Evolutionary conservation across 1,139 yeast genomes (phyloP), one percentile per base, ranked within the genome.

Genomic region (Scheffersomyces illinoinensis): DNA sequence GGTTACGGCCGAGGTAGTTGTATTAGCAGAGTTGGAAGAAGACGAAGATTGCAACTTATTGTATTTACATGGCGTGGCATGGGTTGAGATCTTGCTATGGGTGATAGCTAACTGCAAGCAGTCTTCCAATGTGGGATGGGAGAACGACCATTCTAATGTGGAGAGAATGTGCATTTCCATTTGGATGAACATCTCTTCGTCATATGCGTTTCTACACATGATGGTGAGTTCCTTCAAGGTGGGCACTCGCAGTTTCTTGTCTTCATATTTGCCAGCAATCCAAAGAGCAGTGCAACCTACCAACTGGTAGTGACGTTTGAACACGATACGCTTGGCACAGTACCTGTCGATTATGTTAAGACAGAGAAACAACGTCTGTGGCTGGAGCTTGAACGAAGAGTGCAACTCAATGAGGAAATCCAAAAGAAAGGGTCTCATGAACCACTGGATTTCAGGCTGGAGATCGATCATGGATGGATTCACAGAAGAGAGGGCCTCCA

Each of bases 201-300:
- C 97, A 71, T 92, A 93, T 17, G 93, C 92, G 67, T 87, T 86
- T 62, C 97, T 85, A 74, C 97, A 91, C 88, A 92, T 85, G 64
- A 86, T 77, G 21, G 89, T 83, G 64, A 93, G 83, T 68, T 93
- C 97, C 57, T 85, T 82, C 58, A 93, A 80, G 1, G 95, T 88
- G 43, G 98, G 97, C 4, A 92, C 93, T 59, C 91, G 79, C 59
- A 86, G 83, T 75, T 93, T 93, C 70, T 90, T 90, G 73, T 93
- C 98, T 69, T 91, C 93, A 73, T 90, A 91, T 74, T 95, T 95
- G 57, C 97, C 92, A 7, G 98, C 97, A 54, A 95, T 87, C 98
- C 98, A 93, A 58, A 95, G 81, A 5, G 97, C 91, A 1, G 97
- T 90, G 68, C 97, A 90, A 2, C 97, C 97, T 17, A 95, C 95